These are phyloP conservation scores for Ogataea dorogensis DNA, from an alignment of 805 yeast genomes.

Conservation along the genomic window DNA sequence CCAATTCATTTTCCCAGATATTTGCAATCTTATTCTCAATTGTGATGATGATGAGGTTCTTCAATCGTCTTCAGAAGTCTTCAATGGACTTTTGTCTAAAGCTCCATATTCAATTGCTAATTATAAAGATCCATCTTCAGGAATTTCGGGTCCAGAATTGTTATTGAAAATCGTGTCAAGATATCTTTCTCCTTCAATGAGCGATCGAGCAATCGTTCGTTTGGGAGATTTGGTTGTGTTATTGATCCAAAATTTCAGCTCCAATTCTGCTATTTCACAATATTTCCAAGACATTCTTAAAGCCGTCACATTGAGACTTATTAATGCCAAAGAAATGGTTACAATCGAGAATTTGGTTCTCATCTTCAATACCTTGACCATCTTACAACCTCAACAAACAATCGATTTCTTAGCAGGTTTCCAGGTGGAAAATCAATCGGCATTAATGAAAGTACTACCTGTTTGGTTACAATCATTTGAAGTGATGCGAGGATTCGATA, in stretches of 20 bases:
- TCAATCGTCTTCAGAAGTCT: conserved; percentile 74
- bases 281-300: conserved; percentile 59
- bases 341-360: conserved; percentile 75
- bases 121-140: conserved; percentile 34
- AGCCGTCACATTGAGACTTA: conserved; percentile 69
- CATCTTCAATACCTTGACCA: conserved; percentile 72
- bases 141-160: conserved; percentile 49
- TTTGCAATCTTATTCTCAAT: conserved; percentile 39
- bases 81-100: conserved; percentile 54
- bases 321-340: conserved; percentile 63
- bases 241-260: conserved; percentile 31
- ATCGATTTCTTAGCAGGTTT: conserved; percentile 56
- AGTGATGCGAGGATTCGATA: conserved; percentile 72
- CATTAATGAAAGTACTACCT: conserved; percentile 58
- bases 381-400: conserved; percentile 60
- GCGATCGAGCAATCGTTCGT: conserved; percentile 80
- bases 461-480: conserved; percentile 86
- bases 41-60: conserved; percentile 75
- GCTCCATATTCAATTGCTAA: conserved; percentile 36
- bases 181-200: conserved; percentile 65
- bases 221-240: conserved; percentile 52
- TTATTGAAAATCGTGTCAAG: conserved; percentile 66
- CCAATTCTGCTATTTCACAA: conserved; percentile 38
- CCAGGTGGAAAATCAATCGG: conserved; percentile 32
- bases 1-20: conserved; percentile 41